A percentile compares a stretch with the other conserved stretches of the same genome.
These are phyloP conservation scores for Beta macrorhiza DNA, from an alignment of 179 eudicot species.

Conservation along the genomic window DNA sequence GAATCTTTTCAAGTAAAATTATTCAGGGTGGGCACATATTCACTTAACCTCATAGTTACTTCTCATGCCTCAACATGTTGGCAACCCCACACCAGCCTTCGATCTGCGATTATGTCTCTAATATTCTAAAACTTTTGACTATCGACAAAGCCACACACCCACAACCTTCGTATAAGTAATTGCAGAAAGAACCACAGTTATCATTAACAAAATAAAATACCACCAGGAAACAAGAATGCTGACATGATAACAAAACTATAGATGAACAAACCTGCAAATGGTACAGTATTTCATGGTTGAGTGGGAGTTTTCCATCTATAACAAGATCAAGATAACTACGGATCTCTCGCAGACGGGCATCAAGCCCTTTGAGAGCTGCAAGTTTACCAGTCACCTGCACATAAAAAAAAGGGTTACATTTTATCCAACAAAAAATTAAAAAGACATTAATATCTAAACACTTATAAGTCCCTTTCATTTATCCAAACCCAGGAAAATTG, in stretches of 20 bases:
- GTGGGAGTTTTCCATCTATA: conserved; percentile 69
- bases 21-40: background rate
- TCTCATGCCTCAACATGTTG: background rate
- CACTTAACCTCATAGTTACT: background rate
- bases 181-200: background rate
- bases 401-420: background rate
- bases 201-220: background rate
- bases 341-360: conserved; percentile 78
- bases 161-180: background rate
- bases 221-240: background rate
- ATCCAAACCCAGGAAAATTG: background rate
- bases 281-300: conserved; percentile 87
- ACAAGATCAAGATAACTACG: conserved; percentile 80
- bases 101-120: background rate
- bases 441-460: background rate
- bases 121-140: background rate
- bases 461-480: background rate
- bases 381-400: conserved; percentile 87
- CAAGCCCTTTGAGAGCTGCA: conserved; percentile 88
- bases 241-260: background rate
- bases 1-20: background rate
- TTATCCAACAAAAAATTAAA: background rate
- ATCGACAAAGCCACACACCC: background rate
- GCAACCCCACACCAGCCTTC: background rate
- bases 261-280: conserved; percentile 69